phyloP scores from a whole-genome alignment of 1,139 yeast species.

The Geotrichum europaeum region DNA sequence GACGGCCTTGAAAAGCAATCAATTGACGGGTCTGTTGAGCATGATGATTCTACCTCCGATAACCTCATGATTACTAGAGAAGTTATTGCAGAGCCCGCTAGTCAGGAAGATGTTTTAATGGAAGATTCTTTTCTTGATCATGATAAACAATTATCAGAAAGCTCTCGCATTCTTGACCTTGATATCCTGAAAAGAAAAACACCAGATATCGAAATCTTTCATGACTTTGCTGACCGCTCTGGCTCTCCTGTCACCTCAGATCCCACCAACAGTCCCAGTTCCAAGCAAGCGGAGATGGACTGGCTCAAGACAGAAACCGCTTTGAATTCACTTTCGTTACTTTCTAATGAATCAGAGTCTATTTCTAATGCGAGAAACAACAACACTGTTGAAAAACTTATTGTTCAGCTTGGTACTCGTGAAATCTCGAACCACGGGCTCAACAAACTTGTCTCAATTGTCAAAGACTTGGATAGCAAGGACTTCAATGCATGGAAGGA shows the following conservation, averaged over 20 bases:
- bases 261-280: not conserved
- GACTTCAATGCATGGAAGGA: slow-evolving; percentile 6
- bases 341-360: not conserved
- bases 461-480: slow-evolving; percentile 5
- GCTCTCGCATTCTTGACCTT: not conserved
- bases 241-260: not conserved
- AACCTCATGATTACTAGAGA: not conserved
- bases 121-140: not conserved
- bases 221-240: not conserved
- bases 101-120: not conserved
- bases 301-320: slow-evolving; percentile 13
- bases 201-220: slow-evolving; percentile 8
- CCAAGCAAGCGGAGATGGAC: not conserved
- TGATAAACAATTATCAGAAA: not conserved
- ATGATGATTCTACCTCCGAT: not conserved
- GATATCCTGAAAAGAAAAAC: not conserved
- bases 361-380: not conserved
- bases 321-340: slow-evolving; percentile 2
- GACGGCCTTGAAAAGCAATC: not conserved
- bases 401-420: not conserved
- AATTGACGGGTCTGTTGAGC: not conserved
- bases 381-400: not conserved
- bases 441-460: slow-evolving; percentile 6
- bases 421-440: slow-evolving; percentile 3
- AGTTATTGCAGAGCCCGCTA: not conserved